A percentile compares a stretch with the other conserved stretches of the same genome.
These are phyloP conservation scores for Clitocybe nebularis DNA, from an alignment of 1,284 basidiomycete species.

Conservation along the genomic window DNA sequence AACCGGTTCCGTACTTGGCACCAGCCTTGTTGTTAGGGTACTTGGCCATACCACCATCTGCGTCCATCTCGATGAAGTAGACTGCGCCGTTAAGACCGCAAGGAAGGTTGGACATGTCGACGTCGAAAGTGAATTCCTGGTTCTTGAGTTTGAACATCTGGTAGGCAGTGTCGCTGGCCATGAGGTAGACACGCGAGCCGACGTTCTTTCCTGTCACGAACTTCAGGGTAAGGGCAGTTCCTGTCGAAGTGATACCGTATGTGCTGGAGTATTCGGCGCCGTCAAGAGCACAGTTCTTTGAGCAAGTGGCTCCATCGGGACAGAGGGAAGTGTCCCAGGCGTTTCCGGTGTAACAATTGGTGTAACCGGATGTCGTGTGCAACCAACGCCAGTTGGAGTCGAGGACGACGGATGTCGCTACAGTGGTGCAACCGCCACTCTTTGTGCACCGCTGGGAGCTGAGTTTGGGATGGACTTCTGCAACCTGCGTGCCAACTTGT, in stretches of 20 bases:
- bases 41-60: constrained; percentile 48
- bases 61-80: constrained; percentile 48
- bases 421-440: constrained; percentile 34
- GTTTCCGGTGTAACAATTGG: constrained; percentile 58
- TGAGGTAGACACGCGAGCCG: constrained; percentile 54
- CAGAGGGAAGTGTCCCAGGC: constrained; percentile 46
- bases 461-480: constrained; percentile 29
- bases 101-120: constrained; percentile 51
- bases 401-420: constrained; percentile 33
- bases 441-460: constrained; percentile 35
- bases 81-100: constrained; percentile 55
- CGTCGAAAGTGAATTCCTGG: constrained; percentile 56
- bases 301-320: constrained; percentile 43
- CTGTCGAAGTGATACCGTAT: constrained; percentile 41
- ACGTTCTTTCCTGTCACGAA: constrained; percentile 47
- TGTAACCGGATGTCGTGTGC: constrained; percentile 37
- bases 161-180: constrained; percentile 41
- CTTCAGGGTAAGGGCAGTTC: constrained; percentile 46
- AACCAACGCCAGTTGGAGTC: constrained; percentile 55
- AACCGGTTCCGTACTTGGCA: constrained; percentile 53
- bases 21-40: constrained; percentile 53
- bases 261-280: constrained; percentile 50
- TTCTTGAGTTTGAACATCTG: constrained; percentile 51
- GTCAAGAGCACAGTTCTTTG: constrained; percentile 51
- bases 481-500: constrained; percentile 19